These are phyloP conservation scores for Diplodia intermedia DNA, from an alignment of 2,329 filamentous ascomycete genomes.

Conservation along the genomic window DNA sequence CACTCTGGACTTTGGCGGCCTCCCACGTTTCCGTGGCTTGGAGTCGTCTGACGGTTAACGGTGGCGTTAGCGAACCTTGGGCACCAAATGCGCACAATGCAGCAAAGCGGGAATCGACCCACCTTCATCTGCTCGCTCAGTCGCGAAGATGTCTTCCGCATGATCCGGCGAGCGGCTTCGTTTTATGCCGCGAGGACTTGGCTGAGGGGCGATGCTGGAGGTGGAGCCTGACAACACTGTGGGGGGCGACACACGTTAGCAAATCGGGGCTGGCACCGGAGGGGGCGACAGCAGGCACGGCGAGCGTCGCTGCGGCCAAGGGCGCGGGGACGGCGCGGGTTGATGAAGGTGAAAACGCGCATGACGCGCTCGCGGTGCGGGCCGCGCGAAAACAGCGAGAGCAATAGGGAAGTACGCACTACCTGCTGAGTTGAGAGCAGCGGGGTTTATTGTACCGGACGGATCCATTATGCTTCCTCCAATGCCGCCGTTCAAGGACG, in stretches of 20 bases:
- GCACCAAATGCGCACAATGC: not conserved
- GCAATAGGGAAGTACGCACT: conserved; percentile 35
- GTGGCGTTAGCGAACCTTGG: conserved; percentile 6
- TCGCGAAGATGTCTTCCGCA: conserved; percentile 44
- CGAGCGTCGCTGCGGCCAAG: conserved; percentile 9
- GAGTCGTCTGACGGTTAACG: conserved; percentile 38
- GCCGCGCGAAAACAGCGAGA: conserved; percentile 13
- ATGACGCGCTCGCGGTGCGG: conserved; percentile 24
- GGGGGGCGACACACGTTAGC: conserved; percentile 34
- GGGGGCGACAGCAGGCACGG: conserved; percentile 8
- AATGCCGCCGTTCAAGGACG: conserved; percentile 50
- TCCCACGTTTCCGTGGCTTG: conserved; percentile 55
- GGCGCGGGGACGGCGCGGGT: conserved; percentile 9
- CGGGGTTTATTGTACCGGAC: conserved; percentile 52
- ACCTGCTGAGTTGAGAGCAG: conserved; percentile 49
- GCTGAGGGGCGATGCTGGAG: conserved; percentile 44
- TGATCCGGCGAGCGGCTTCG: conserved; percentile 51
- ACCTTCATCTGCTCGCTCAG: conserved; percentile 45
- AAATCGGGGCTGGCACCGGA: not conserved
- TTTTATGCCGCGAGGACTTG: conserved; percentile 48
- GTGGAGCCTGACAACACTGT: conserved; percentile 42
- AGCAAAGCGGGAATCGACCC: conserved; percentile 31
- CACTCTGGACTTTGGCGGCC: conserved; percentile 67
- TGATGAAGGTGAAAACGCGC: conserved; percentile 16
- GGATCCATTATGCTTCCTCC: conserved; percentile 50